Evolutionary conservation across 2,329 filamentous ascomycete genomes (phyloP), one percentile per base, ranked within the genome.

Genomic region (Nemania diffusa): DNA sequence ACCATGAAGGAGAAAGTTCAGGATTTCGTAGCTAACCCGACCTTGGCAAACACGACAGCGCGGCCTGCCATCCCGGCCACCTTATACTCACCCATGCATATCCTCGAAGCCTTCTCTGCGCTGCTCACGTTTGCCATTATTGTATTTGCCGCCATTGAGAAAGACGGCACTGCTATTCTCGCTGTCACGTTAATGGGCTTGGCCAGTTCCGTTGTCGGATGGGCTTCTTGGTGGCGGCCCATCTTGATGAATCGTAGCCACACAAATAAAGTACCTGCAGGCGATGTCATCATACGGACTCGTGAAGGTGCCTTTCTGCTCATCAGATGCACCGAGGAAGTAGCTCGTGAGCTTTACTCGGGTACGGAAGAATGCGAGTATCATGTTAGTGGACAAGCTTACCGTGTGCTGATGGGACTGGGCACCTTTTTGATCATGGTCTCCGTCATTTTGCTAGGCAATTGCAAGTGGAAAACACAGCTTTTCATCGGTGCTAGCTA

Each of bases 401-500:
- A 89, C 74, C 83, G 84, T 22, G 74, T 81, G 0, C 81, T 89
- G 7, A 88, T 90, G 78, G 87, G 83, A 0, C 48, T 85, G 1
- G 87, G 85, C 37, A 90, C 88, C 8, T 82, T 87, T 8, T 70
- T 90, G 27, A 82, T 90, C 51, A 90, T 90, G 88, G 74, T 86
- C 3, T 83, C 84, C 1, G 86, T 90, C 11, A 85, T 90, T 13
- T 78, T 89, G 15, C 77, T 91, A 37, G 88, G 87, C 1, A 90
- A 90, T 73, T 88, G 87, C 76, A 83, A 82, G n/a, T 89, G 87
- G 82, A 81, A 83, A 51, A 84, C 85, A 67, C 88, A 91, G 76
- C 83, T 86, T 9, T 84, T 87, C 11, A 86, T 90, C 66, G 87
- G 86, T 6, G 80, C 78, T 2, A 80, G 83, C 1, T 90, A 90